Percentiles rank a stretch among this genome's conserved stretches.
These are phyloP conservation scores for Cornus controversa DNA, from an alignment of 148 eudicot genomes.

Conservation along the genomic window DNA sequence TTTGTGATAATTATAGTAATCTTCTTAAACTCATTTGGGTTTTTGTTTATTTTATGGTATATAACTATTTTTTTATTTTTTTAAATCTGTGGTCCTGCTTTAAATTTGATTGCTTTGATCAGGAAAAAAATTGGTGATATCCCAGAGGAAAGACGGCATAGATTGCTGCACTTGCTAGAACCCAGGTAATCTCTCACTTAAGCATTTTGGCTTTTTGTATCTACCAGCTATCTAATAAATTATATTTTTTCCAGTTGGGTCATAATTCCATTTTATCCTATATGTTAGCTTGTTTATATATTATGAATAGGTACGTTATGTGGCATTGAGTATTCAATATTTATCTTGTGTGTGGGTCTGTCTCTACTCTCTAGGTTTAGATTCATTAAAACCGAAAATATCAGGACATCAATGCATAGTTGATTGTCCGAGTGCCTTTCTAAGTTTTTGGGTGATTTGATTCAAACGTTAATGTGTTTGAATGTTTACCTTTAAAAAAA, in stretches of 20 bases:
- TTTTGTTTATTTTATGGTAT: not conserved
- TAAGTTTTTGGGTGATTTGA: not conserved
- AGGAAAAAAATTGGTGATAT: slow-evolving; percentile 82
- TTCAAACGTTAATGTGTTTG: not conserved
- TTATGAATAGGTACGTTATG: no score
- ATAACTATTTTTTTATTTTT: not conserved
- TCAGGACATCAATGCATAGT: not conserved
- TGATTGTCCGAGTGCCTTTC: not conserved
- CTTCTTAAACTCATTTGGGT: not conserved
- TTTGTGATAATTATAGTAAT: not conserved
- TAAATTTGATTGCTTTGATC: not conserved
- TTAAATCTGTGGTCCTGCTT: not conserved
- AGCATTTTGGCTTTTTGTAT: not conserved
- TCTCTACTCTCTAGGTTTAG: not conserved
- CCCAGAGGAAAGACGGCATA: slow-evolving; percentile 73
- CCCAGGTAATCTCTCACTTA: slow-evolving; percentile 40
- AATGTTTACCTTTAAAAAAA: not conserved
- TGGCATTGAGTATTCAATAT: not conserved
- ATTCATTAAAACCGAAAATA: no score
- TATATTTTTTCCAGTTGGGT: not conserved
- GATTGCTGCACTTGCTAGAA: slow-evolving; percentile 52
- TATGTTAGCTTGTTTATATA: not conserved
- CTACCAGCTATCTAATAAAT: not conserved
- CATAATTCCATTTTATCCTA: not conserved
- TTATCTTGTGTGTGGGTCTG: not conserved